Conservation (phyloP, 495 filamentous ascomycete genomes). For the Penicillium tannophilum region DNA sequence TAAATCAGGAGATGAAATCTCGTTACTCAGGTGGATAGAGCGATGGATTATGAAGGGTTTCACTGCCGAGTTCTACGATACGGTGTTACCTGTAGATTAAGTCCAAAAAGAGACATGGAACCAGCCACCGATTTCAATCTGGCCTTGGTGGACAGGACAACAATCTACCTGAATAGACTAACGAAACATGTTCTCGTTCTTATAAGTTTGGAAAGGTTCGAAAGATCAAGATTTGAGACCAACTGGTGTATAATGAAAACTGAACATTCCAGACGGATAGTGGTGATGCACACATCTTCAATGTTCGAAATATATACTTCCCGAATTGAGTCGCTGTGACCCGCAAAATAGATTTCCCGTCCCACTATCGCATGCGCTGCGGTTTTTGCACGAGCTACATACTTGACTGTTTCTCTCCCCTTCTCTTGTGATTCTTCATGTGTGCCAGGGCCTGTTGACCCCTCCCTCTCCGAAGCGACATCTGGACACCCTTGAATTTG, state of each 20-base stretch:
- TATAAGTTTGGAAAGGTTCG: no score
- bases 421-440: slow-evolving; percentile 12
- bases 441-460: slow-evolving; percentile 8
- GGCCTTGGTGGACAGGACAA: background rate
- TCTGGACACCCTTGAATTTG: background rate
- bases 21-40: background rate
- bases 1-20: background rate
- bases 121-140: background rate
- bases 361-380: slow-evolving; percentile 10
- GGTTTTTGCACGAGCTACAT: background rate
- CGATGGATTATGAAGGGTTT: background rate
- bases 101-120: no score
- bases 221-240: no score
- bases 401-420: background rate
- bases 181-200: no score
- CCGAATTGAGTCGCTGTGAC: background rate
- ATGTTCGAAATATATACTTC: no score
- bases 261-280: no score
- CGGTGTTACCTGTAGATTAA: no score
- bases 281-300: no score
- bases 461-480: background rate
- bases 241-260: no score
- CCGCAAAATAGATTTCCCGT: slow-evolving; percentile 21
- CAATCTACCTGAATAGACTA: no score
- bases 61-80: no score